Percentiles rank a stretch among this genome's conserved stretches.
Conservation (phyloP, 2,329 filamentous ascomycete species). For the Exophiala oligosperma region DNA sequence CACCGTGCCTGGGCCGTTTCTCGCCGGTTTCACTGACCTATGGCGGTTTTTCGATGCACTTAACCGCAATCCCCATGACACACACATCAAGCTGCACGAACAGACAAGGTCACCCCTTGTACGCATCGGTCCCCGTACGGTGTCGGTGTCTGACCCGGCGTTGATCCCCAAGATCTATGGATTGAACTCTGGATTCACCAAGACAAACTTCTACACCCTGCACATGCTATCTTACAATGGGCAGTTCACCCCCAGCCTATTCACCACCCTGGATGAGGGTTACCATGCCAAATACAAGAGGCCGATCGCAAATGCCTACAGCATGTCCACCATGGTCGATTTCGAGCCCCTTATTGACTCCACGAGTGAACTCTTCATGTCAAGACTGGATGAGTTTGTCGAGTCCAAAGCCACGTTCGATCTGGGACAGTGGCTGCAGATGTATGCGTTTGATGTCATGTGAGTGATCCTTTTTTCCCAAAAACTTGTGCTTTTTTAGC, state of each 20-base stretch:
- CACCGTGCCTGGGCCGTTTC: slow-evolving; percentile 61
- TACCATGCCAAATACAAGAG: slow-evolving; percentile 74
- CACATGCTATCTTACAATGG: slow-evolving; percentile 21
- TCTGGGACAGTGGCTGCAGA: slow-evolving; percentile 12
- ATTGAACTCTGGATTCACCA: slow-evolving; percentile 10
- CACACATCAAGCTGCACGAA: slow-evolving; percentile 4
- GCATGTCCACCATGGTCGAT: slow-evolving; percentile 15
- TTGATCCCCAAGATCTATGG: slow-evolving; percentile 14
- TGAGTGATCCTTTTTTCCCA: neutral
- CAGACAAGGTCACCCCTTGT: slow-evolving; percentile 4
- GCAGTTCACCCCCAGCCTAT: slow-evolving; percentile 40
- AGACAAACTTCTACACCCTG: slow-evolving; percentile 6
- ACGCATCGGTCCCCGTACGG: slow-evolving; percentile 11
- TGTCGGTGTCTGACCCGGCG: slow-evolving; percentile 8
- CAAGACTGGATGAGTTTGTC: slow-evolving; percentile 58
- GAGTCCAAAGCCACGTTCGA: slow-evolving; percentile 8
- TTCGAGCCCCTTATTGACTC: slow-evolving; percentile 73
- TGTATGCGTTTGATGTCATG: slow-evolving; percentile 20
- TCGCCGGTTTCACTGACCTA: slow-evolving; percentile 68
- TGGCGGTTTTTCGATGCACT: slow-evolving; percentile 57
- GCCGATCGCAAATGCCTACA: slow-evolving; percentile 65
- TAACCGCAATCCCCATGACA: neutral
- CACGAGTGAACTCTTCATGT: slow-evolving; percentile 68
- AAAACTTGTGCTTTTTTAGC: neutral
- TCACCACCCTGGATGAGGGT: slow-evolving; percentile 69